Evolutionary conservation across 192 early-diverging fungal species (phyloP).

Genomic region (Linnemannia schmuckeri): DNA sequence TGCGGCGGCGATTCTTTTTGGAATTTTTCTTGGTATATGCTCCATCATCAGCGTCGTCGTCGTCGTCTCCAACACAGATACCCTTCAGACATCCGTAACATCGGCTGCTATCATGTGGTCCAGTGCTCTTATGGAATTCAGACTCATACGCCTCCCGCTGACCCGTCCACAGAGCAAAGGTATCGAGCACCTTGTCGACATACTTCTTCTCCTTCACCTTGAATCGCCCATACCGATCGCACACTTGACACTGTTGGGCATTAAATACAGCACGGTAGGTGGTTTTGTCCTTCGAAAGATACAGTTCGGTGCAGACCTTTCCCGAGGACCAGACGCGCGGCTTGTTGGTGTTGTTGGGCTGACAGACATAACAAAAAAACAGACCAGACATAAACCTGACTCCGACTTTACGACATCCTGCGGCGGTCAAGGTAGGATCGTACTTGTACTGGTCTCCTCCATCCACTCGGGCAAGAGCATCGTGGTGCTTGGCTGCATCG

Average conservation of each 20-base stretch:
- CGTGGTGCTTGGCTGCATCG: background rate
- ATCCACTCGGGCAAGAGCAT: background rate
- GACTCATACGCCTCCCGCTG: background rate
- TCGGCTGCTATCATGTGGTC: constrained; percentile 16
- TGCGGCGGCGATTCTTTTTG: background rate
- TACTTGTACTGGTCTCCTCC: background rate
- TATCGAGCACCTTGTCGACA: background rate
- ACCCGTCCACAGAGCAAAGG: constrained; percentile 25
- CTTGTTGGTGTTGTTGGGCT: background rate
- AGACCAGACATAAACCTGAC: background rate
- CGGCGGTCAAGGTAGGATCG: background rate
- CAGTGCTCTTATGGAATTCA: background rate
- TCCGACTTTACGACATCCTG: background rate
- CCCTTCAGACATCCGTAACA: constrained; percentile 23
- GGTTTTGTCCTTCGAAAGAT: background rate
- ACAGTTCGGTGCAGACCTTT: constrained; percentile 10
- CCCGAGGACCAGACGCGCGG: constrained; percentile 13
- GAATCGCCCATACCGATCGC: constrained; percentile 13
- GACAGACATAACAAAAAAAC: background rate
- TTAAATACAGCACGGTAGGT: constrained; percentile 13
- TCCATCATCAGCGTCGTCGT: no score
- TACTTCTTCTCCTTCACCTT: constrained; percentile 9
- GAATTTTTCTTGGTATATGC: background rate
- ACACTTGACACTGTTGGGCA: constrained; percentile 11
- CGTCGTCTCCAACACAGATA: background rate